Base-by-base conservation (phyloP, 2,329 filamentous ascomycete genomes). In the Fusarium penzigii region DNA sequence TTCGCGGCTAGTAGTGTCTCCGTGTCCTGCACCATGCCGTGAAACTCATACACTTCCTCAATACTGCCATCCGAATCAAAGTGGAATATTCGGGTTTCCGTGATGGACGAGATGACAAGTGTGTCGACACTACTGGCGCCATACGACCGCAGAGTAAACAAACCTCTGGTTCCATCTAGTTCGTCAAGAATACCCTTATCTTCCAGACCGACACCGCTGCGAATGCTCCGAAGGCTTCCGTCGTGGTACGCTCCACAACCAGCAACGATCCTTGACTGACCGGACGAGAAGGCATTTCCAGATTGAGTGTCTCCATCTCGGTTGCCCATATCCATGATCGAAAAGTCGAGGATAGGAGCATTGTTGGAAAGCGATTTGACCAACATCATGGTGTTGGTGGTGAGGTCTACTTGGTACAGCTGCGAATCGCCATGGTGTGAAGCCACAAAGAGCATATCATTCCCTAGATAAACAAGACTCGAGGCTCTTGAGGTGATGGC, bases 351-450 rank as follows among this genome's bases (percentile, higher is more conserved):
- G 40, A 99, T 89, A 0, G 94, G 94, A 0, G 89, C 92, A 62
- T 97, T 90, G 66, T 96, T 99, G 5, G 69, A 68, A 14, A 74
- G 56, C 0, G 84, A 88, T 66, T 96, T 91, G 10, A 94, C 70
- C 5, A 92, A 71, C 44, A 86, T 78, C 53, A 92, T 77, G 0
- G 78, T 66, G 20, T 67, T 61, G 0, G 69, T 59, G 2, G 71
- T 63, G 6, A 73, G 56, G 17, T 75, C 80, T 32, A 87, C 77
- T 47, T 82, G 78, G 42, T 94, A 82, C 9, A 97, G 79, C 67
- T 97, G 92, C 2, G 91, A 95, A 69, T 99, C 90, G 36, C 93
- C 93, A 63, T 94, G 89, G 69, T 97, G 92, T 2, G 93, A 97
- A 11, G 90, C 94, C 39, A 99, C 79, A 68, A 96, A 97, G 12